Evolutionary conservation across 192 early-diverging fungal genomes (phyloP).

Genomic region (Globomyces pollinis-pini): DNA sequence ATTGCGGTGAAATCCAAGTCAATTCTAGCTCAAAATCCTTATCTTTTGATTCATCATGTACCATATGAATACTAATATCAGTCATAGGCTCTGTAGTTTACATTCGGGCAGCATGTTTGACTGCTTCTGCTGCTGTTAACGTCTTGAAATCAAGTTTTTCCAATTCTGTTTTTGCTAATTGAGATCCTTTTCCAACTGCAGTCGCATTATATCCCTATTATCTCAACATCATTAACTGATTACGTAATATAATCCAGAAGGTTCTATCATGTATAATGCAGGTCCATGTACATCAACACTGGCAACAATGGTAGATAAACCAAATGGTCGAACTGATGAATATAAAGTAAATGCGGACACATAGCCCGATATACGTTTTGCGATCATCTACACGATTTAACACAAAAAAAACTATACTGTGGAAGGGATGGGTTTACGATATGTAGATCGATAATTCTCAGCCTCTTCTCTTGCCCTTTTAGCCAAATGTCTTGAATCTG

Average conservation of each 20-base stretch:
- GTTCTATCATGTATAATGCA: conserved; percentile 90
- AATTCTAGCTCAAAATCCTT: conserved; percentile 98
- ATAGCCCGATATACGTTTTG: conserved; percentile 86
- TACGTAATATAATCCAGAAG: conserved; percentile 92
- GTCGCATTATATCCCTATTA: conserved; percentile 86
- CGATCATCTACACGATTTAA: conserved; percentile 79
- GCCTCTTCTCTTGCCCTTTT: conserved; percentile 88
- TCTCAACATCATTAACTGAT: background rate
- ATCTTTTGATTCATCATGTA: conserved; percentile 96
- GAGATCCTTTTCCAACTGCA: conserved; percentile 93
- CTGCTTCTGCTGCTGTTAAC: conserved; percentile 74
- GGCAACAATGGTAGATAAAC: conserved; percentile 75
- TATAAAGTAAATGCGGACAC: conserved; percentile 96
- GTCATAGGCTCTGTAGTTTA: too few relatives aligned
- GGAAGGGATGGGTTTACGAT: conserved; percentile 73
- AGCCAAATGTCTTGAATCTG: conserved; percentile 85
- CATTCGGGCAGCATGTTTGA: conserved; percentile 92
- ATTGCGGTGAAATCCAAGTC: conserved; percentile 88
- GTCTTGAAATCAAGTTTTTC: conserved; percentile 88
- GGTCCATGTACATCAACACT: conserved; percentile 74
- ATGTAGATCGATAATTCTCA: conserved; percentile 76
- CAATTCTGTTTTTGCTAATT: conserved; percentile 97
- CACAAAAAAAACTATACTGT: conserved; percentile 45
- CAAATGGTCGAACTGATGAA: conserved; percentile 91
- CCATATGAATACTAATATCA: conserved; percentile 70